Conservation (phyloP, 495 filamentous ascomycete genomes). For the Penicillium daleae region DNA sequence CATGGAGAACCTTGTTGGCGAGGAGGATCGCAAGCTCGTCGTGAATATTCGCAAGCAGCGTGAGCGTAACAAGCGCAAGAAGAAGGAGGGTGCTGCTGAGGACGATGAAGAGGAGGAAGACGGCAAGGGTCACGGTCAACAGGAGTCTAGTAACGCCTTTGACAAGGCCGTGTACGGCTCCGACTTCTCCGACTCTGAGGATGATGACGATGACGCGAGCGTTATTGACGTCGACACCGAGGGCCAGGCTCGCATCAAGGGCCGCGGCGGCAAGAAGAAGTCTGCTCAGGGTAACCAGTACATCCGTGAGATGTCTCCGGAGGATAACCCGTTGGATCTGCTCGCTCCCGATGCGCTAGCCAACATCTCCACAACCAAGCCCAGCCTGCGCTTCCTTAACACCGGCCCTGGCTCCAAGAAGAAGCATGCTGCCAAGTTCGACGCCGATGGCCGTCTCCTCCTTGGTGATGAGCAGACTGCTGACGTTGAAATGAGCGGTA, state of each 20-base stretch:
- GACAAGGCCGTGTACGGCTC: conserved; percentile 94
- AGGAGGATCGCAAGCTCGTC: conserved; percentile 86
- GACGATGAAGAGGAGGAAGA: conserved; percentile 55
- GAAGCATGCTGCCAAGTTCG: conserved; percentile 66
- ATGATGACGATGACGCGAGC: conserved; percentile 61
- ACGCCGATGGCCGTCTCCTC: conserved; percentile 87
- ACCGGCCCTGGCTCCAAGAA: conserved; percentile 44
- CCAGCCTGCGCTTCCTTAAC: conserved; percentile 58
- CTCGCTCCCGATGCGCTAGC: conserved; percentile 86
- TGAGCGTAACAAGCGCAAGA: conserved; percentile 84
- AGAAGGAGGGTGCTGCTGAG: conserved; percentile 61
- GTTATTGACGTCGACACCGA: conserved; percentile 60
- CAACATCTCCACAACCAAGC: conserved; percentile 90
- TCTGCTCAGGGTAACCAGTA: conserved; percentile 66
- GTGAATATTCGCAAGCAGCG: conserved; percentile 91
- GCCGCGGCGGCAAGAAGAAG: conserved; percentile 40
- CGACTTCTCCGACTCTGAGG: conserved; percentile 71
- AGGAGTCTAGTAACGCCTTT: conserved; percentile 81
- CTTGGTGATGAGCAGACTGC: conserved; percentile 58
- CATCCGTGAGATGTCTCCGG: conserved; percentile 79
- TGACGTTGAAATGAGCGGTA: conserved; percentile 66
- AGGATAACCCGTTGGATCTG: conserved; percentile 91
- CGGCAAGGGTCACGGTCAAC: conserved; percentile 35
- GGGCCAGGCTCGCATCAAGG: conserved; percentile 40
- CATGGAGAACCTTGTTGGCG: conserved; percentile 71